These are phyloP conservation scores for Monilinia fructicola DNA, from an alignment of 2,329 filamentous ascomycete species.

Conservation along the genomic window DNA sequence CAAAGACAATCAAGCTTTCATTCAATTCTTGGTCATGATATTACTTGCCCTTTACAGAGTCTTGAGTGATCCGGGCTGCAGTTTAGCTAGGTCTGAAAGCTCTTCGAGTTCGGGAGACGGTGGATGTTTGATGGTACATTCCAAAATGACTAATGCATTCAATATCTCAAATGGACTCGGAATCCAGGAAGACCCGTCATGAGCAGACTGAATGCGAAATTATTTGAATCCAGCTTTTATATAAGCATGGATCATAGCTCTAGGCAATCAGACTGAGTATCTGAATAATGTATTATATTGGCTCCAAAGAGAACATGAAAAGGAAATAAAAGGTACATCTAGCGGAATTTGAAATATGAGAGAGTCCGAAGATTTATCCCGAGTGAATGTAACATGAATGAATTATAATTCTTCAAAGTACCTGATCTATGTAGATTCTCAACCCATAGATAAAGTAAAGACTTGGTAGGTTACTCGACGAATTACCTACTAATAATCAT, in stretches of 20 bases:
- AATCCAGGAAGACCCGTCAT: neutral
- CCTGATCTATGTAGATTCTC: neutral
- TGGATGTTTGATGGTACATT: neutral
- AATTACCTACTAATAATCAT: too few relatives aligned
- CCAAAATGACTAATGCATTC: neutral
- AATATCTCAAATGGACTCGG: neutral
- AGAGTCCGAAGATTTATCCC: neutral
- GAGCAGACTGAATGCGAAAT: accelerated
- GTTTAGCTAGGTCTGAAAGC: too few relatives aligned
- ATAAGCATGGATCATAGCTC: neutral
- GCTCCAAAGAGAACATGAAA: neutral
- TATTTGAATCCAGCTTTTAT: neutral
- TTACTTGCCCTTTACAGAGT: too few relatives aligned
- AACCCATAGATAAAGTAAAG: neutral
- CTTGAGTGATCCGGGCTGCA: neutral
- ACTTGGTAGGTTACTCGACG: neutral
- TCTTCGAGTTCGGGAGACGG: too few relatives aligned
- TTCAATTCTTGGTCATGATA: accelerated
- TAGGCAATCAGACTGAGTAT: neutral
- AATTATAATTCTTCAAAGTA: neutral
- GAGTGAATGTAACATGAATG: neutral
- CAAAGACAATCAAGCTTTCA: too few relatives aligned
- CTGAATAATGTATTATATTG: neutral
- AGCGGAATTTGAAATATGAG: neutral
- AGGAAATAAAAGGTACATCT: neutral